Evolutionary conservation across 148 eudicot species (phyloP), one percentile per base, ranked within the genome.

Genomic region (Mesembryanthemum crystallinum): DNA sequence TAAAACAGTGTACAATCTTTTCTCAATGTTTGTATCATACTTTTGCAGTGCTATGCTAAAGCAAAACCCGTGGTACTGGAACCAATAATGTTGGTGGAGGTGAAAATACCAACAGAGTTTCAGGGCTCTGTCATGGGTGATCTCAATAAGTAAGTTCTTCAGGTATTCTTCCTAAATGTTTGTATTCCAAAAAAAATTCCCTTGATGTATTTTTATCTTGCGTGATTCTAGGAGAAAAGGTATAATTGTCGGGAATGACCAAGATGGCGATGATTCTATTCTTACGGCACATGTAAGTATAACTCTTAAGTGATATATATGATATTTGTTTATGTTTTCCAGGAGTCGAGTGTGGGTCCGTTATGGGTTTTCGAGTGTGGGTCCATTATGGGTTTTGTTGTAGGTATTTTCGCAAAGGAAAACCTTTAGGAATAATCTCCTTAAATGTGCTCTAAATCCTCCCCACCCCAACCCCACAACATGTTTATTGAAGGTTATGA

Each of bases 51-150:
- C 78, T 95, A 95, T 81, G 9, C 82, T 3, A 83, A 83, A 67
- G 97, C 97, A 63, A 95, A 85, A 80, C 99, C 99, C 59, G 94
- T 91, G 64, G 88, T 95, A 73, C 79, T 95, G 80, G 99, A 95
- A 81, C 99, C 99, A 67, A 83, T 92, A 60, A 95, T 95, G 99
- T 76, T 92, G 76, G 99, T 95, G 83, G 99, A 95, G 69, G 82
- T 95, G 79, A 95, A 92, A 83, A 93, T 82, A 64, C 99, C 99
- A 25, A 74, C 88, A 49, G 99, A 95, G 75, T 95, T 89, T 79
- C 98, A 95, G 83, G 97, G 99, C 72, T 81, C 92, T 67, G 96
- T 95, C 70, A 87, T 91, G 15, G 99, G 99, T 61, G 99, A 92
- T 85, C 85, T 95, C 58, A 95, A 92, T 86, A 95, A 92, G 99